Base-by-base conservation (phyloP, 2,329 filamentous ascomycete genomes). In the Colletotrichum eleusines region DNA sequence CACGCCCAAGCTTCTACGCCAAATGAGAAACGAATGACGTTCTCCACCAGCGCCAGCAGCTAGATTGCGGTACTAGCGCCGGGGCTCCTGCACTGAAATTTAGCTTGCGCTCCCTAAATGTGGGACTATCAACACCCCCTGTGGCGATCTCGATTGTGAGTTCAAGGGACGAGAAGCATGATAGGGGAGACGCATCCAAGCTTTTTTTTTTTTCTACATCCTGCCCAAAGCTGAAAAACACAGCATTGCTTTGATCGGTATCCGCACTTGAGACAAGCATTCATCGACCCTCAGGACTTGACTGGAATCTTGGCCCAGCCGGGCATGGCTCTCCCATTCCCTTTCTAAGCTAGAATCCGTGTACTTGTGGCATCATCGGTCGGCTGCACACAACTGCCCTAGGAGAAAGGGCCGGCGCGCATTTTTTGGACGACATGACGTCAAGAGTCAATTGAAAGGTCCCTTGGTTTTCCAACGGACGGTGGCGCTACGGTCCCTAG, bases 141-240 rank as follows among this genome's bases (percentile, higher is more conserved):
- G 69, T 69, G 69, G 68, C 69, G 69, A 71, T 71, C 69, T 58
- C 44, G n/a, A 63, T 53, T 63, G 51, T n/a, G n/a, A n/a, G n/a
- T 53, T 31, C 33, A 33, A 54, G 57, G 68, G 50, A 50, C 26
- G 20, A 50, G 18, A 23, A 12, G 33, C 5, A 23, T 18, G 11
- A 11, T 5, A 58, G 35, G 23, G 55, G 20, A 35, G 42, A 50
- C 33, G n/a, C n/a, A 59, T 59, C 59, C 68, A 67, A 53, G 51
- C 50, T 54, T 68, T 53, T 14, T 35, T 61, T 28, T 11, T 8
- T n/a, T 2, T 8, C 7, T 40, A n/a, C n/a, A n/a, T 67, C 31
- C 31, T 44, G 54, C 35, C 46, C 40, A 48, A 35, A 55, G 40
- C 54, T 61, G 46, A 46, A 51, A 20, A n/a, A 12, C 28, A 23